These are phyloP conservation scores for Kwoniella europaea DNA, from an alignment of 768 basidiomycete species.

Conservation along the genomic window DNA sequence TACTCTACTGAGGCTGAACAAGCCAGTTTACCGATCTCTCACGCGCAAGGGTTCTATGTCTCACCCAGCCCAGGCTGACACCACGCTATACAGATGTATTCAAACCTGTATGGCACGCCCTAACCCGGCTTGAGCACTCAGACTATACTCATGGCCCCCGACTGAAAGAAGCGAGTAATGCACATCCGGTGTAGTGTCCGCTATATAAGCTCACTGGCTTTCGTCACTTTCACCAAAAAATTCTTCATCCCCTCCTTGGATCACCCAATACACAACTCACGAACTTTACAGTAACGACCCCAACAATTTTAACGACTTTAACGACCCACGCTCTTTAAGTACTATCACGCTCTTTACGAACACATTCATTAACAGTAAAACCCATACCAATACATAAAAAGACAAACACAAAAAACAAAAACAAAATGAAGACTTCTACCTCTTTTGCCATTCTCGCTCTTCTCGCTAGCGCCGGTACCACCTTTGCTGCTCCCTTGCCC, in stretches of 20 bases:
- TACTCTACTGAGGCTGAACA: background rate
- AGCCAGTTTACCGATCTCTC: background rate
- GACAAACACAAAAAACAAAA: conserved; percentile 1
- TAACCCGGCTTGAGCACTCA: background rate
- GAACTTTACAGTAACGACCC: conserved; percentile 12
- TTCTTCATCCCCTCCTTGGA: conserved; percentile 28
- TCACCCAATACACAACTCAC: conserved; percentile 15
- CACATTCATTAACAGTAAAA: conserved; percentile 2
- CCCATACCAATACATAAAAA: background rate
- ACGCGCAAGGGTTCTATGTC: background rate
- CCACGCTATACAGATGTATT: background rate
- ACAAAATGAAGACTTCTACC: conserved; percentile 32
- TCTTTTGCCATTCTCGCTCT: conserved; percentile 34
- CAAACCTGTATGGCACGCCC: background rate
- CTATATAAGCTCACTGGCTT: conserved; percentile 1
- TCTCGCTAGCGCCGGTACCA: conserved; percentile 23
- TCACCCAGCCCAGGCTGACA: conserved; percentile 3
- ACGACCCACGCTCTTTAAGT: conserved; percentile 25
- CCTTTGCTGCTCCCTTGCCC: conserved; percentile 29
- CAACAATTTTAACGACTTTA: conserved; percentile 7
- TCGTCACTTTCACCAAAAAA: background rate
- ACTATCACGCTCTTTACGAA: conserved; percentile 1
- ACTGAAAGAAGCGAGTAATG: background rate
- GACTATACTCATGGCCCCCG: background rate
- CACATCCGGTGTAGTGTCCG: background rate